Evolutionary conservation across 2,329 filamentous ascomycete genomes (phyloP), one percentile per base, ranked within the genome.

Genomic region (Trichoderma brevicompactum): DNA sequence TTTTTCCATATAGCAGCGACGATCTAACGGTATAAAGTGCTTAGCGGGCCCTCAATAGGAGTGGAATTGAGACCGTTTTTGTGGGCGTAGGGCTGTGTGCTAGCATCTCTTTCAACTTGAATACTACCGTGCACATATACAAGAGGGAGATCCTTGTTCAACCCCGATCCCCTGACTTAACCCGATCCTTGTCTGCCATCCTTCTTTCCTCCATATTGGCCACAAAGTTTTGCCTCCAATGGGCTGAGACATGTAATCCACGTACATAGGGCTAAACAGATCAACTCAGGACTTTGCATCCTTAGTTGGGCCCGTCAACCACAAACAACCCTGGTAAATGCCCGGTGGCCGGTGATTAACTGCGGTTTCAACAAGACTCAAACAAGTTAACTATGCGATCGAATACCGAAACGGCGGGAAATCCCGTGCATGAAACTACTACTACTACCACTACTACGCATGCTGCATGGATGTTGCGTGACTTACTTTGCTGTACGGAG

Each of bases 171-270:
- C 53, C 23, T 28, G 23, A 5, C 23, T 28, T 28, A 38, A 34
- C 7, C 2, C 23, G 23, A 49, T 32, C 23, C 46, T 23, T 49
- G 46, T 49, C 28, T 28, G 12, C 46, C 13, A 32, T 49, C 46
- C 46, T 52, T 32, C 49, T 28, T 28, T 28, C 23, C n/a, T 15
- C 49, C n/a, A 36, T 15, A 36, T 32, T 52, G 15, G 32, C 40
- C n/a, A 13, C 40, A 56, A 13, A 28, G 23, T 53, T 53, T 53
- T 58, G 32, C 44, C 56, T 50, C 56, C 56, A 50, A 50, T 48
- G 17, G 38, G 43, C 32, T 12, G 4, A n/a, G 10, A 40, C 50
- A 2, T 12, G 48, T 15, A 15, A 56, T 41, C 5, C 8, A 34
- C 23, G n/a, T 44, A 36, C 40, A 56, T 44, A 58, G 48, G 40